Percentiles rank a stretch among this genome's conserved stretches.
Conservation (phyloP, 768 basidiomycete genomes). For the Chlorophyllum brunneum region DNA sequence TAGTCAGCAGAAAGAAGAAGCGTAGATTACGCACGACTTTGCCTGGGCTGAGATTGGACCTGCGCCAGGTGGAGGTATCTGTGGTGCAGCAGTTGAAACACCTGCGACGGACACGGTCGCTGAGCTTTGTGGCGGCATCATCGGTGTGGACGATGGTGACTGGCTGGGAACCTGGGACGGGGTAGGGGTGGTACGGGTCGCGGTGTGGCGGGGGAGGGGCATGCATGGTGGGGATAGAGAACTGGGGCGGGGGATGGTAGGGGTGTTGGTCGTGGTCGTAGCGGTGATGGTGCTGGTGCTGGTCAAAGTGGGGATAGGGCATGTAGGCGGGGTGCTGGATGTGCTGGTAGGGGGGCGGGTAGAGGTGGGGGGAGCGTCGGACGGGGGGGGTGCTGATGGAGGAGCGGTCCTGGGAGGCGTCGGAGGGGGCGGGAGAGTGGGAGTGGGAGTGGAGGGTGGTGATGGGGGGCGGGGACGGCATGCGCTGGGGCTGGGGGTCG, state of each 20-base stretch:
- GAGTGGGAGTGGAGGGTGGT: conserved; percentile 36
- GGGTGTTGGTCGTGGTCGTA: conserved; percentile 24
- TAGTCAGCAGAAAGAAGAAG: neutral
- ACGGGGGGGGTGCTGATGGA: conserved; percentile 57
- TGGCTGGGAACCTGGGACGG: conserved; percentile 28
- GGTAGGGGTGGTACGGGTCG: conserved; percentile 24
- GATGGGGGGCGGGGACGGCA: conserved; percentile 34
- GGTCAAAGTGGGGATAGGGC: conserved; percentile 24
- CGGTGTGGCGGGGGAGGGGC: conserved; percentile 15
- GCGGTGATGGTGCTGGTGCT: conserved; percentile 20
- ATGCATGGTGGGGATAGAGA: conserved; percentile 17
- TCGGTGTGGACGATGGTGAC: conserved; percentile 53
- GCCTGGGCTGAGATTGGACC: conserved; percentile 73
- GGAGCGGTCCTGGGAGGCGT: conserved; percentile 57
- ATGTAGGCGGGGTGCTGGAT: conserved; percentile 29
- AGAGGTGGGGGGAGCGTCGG: conserved; percentile 37
- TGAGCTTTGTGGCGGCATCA: conserved; percentile 78
- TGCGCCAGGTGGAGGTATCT: conserved; percentile 78
- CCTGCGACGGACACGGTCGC: conserved; percentile 68
- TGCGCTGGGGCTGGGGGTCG: conserved; percentile 19
- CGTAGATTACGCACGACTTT: conserved; percentile 56
- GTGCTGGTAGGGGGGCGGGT: conserved; percentile 31
- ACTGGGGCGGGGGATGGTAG: conserved; percentile 18
- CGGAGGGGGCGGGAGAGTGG: conserved; percentile 59
- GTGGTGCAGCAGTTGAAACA: conserved; percentile 88